A percentile compares a stretch with the other conserved stretches of the same genome.
These are phyloP conservation scores for Yamadazyma membranifaciens DNA, from an alignment of 1,139 yeast species.

Conservation along the genomic window DNA sequence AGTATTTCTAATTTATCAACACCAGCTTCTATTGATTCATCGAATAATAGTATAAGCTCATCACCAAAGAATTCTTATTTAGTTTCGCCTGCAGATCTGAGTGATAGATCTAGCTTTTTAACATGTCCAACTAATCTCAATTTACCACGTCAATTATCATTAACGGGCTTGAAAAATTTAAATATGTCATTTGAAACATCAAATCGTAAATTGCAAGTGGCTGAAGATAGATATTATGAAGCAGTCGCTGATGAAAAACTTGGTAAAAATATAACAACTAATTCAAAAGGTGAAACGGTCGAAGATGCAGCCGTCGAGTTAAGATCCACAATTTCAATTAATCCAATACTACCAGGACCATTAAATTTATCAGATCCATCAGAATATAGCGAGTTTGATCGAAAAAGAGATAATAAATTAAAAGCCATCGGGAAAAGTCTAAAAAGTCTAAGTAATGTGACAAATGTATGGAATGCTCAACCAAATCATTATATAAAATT, in stretches of 20 bases:
- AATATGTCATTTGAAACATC: constrained; percentile 37
- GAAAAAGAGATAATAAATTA: constrained; percentile 16
- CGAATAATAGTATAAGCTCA: neutral
- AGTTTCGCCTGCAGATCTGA: constrained; percentile 11
- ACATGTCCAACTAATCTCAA: constrained; percentile 20
- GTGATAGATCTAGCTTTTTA: constrained; percentile 8
- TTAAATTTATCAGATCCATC: constrained; percentile 30
- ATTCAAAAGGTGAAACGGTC: neutral
- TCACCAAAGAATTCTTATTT: constrained; percentile 6
- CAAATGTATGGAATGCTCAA: constrained; percentile 61
- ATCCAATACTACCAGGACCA: constrained; percentile 21
- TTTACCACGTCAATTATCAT: constrained; percentile 32
- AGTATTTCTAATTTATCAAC: neutral
- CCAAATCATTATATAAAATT: constrained; percentile 56
- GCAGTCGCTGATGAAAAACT: constrained; percentile 2
- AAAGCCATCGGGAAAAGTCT: constrained; percentile 27
- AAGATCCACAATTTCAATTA: constrained; percentile 9
- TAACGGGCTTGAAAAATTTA: constrained; percentile 28
- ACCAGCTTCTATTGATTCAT: neutral
- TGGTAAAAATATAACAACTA: neutral
- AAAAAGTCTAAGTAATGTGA: constrained; percentile 35
- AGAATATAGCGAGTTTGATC: constrained; percentile 19
- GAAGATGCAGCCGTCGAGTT: constrained; percentile 1
- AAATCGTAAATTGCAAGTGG: constrained; percentile 22
- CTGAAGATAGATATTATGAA: constrained; percentile 24